Conservation (phyloP, 768 basidiomycete species). For the Boletus rubropictus region DNA sequence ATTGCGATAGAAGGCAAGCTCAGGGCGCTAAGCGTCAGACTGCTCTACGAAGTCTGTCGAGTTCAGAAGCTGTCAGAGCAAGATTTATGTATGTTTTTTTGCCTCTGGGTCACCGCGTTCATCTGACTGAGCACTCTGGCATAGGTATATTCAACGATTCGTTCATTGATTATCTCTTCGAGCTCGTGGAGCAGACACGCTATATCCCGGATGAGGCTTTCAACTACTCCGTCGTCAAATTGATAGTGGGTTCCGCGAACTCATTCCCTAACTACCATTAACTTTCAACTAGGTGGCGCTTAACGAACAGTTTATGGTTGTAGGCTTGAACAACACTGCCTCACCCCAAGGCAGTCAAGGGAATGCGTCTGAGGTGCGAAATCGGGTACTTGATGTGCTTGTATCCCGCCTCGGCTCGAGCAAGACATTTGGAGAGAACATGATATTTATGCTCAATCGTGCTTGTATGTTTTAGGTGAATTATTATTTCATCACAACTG, state of each 20-base stretch:
- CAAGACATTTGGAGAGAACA: conserved; percentile 95
- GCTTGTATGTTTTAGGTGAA: conserved; percentile 55
- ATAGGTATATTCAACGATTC: conserved; percentile 73
- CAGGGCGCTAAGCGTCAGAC: conserved; percentile 58
- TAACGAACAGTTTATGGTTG: conserved; percentile 99
- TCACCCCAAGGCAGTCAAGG: conserved; percentile 21
- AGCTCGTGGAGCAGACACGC: conserved; percentile 89
- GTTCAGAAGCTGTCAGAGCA: conserved; percentile 75
- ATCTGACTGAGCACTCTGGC: conserved; percentile 4
- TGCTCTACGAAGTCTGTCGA: conserved; percentile 90
- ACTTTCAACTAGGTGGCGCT: conserved; percentile 64
- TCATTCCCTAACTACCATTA: conserved; percentile 1
- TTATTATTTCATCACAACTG: conserved; percentile 1
- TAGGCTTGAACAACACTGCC: conserved; percentile 42
- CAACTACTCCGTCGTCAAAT: conserved; percentile 93
- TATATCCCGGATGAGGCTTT: conserved; percentile 85
- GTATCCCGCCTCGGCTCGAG: conserved; percentile 80
- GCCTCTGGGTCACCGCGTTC: background rate
- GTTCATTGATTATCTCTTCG: conserved; percentile 87
- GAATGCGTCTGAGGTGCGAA: conserved; percentile 45
- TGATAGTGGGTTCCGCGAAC: conserved; percentile 57
- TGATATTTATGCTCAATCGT: conserved; percentile 98
- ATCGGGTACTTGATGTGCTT: conserved; percentile 78
- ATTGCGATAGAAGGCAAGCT: conserved; percentile 84
- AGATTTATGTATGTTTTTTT: conserved; percentile 64